Percentiles rank a stretch among this genome's conserved stretches.
Conservation (phyloP, 75 land plant genomes). For the Selaginella tamariscina region DNA sequence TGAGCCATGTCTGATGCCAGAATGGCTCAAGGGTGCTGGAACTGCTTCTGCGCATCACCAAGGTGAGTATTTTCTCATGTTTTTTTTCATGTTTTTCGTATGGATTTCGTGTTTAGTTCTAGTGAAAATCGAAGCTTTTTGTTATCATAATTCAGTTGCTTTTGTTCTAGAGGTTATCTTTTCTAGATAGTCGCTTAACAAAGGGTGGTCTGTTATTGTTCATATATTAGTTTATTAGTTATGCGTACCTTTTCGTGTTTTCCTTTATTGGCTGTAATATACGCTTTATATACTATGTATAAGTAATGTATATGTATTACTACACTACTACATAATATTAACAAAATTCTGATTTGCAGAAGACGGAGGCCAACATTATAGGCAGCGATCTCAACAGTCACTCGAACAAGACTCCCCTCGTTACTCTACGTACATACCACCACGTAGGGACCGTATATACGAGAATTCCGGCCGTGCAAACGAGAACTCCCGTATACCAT, state of each 20-base stretch:
- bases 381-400: not conserved
- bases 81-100: not conserved
- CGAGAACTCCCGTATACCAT: too few species aligned
- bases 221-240: too few species aligned
- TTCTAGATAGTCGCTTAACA: not conserved
- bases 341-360: too few species aligned
- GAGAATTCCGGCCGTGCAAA: too few species aligned
- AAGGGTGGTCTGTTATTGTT: too few species aligned
- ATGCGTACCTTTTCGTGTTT: too few species aligned
- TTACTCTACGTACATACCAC: slow-evolving; percentile 7
- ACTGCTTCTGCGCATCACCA: slow-evolving; percentile 29
- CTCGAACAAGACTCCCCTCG: slow-evolving; percentile 17
- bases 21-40: slow-evolving; percentile 51
- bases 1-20: slow-evolving; percentile 60
- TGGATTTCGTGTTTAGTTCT: not conserved
- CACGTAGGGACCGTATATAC: not conserved
- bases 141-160: not conserved
- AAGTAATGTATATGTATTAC: too few species aligned
- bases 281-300: too few species aligned
- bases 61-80: slow-evolving; percentile 8
- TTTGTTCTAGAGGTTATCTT: not conserved
- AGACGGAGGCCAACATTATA: not conserved
- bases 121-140: not conserved
- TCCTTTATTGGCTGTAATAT: too few species aligned
- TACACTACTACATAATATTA: too few species aligned